Percentiles rank a stretch among this genome's conserved stretches.
Conservation (phyloP, 495 filamentous ascomycete genomes). For the Neurospora pannonica region DNA sequence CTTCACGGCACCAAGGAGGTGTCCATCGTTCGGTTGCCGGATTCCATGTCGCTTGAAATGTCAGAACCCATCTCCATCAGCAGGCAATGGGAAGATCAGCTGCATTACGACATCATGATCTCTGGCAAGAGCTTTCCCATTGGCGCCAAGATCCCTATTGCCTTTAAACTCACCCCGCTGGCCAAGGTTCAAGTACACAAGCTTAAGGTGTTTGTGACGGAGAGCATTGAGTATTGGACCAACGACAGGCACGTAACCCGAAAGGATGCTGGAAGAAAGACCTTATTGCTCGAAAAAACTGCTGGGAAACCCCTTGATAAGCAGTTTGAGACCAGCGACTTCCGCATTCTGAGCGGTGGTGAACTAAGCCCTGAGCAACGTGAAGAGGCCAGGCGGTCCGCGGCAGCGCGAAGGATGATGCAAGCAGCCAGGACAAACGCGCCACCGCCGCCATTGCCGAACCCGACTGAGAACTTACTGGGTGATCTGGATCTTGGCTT, state of each 20-base stretch:
- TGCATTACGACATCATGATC: constrained; percentile 98
- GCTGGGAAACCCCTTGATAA: constrained; percentile 71
- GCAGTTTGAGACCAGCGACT: constrained; percentile 68
- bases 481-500: constrained; percentile 62
- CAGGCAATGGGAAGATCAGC: constrained; percentile 93
- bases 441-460: constrained; percentile 32
- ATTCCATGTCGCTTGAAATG: constrained; percentile 86
- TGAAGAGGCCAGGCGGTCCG: constrained; percentile 29
- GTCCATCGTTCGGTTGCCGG: constrained; percentile 74
- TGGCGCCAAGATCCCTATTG: constrained; percentile 86
- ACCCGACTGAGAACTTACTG: constrained; percentile 59
- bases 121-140: constrained; percentile 97
- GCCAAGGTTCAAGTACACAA: constrained; percentile 96
- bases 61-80: constrained; percentile 96
- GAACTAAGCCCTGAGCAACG: constrained; percentile 46
- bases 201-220: constrained; percentile 90
- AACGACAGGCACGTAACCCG: constrained; percentile 80
- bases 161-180: constrained; percentile 91
- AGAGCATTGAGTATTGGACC: constrained; percentile 90
- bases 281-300: constrained; percentile 82
- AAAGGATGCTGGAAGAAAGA: constrained; percentile 74
- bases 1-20: constrained; percentile 79
- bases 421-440: constrained; percentile 26
- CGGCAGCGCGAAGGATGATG: constrained; percentile 26
- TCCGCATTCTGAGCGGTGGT: constrained; percentile 72